Base-by-base conservation (phyloP, 768 basidiomycete genomes). In the Rhodotorula sphaerocarpa region DNA sequence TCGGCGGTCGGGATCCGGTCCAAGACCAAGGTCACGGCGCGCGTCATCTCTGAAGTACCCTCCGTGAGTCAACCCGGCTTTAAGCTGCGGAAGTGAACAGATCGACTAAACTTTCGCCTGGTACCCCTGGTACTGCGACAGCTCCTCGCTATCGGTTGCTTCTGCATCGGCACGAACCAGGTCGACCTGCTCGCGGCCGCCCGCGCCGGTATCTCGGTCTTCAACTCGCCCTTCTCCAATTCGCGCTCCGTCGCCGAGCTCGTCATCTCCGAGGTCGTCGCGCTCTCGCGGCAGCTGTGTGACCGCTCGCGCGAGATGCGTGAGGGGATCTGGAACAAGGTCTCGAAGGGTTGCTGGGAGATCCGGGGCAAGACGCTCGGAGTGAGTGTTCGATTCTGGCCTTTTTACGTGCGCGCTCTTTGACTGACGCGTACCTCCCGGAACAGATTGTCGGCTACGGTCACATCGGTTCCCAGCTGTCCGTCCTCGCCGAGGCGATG, bases 161-260 rank as follows among this genome's bases (percentile, higher is more conserved):
- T 99, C 82, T 99, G 95, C 78, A 99, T 99, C 69, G 95, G 95
- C 54, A 92, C 90, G 56, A 97, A 97, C 77, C 95, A 97, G 76
- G 95, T 97, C 69, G 91, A 96, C 74, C 84, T 99, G 50, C 63
- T 74, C 53, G 83, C 86, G 5, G 90, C 92, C 30, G 84, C 86
- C 41, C 82, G 83, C 57, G 83, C 87, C 55, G 95, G 95, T 61
- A 87, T 99, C 69, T 90, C 93, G 33, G 93, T 99, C 58, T 99
- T 99, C 81, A 99, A 99, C 76, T 97, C 95, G 10, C 95, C 95
- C 41, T 93, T 92, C 78, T 57, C 71, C 45, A 73, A 73, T 79
- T 97, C 95, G 36, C 88, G 95, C 70, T 97, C 95, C 1, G 95
- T 99, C 57, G 95, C 95, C 44, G 95, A 99, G 78, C 84, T 99